Evolutionary conservation across 2,329 filamentous ascomycete genomes (phyloP), one percentile per base, ranked within the genome.

Genomic region (Cladophialophora psammophila): DNA sequence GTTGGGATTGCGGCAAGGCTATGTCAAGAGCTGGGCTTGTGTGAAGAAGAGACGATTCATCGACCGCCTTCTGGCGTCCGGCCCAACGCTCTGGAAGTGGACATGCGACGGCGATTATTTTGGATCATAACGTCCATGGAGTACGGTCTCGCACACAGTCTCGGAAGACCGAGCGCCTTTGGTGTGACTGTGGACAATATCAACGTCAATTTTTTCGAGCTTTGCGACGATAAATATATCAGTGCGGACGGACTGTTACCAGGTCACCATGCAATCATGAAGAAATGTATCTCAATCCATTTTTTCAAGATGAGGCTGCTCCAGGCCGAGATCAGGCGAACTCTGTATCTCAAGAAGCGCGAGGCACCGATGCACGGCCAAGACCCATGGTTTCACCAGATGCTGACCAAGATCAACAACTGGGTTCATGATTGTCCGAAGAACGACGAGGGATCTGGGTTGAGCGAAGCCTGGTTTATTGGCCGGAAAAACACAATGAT

Each of bases 121-220:
- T 98, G 95, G 94, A 91, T 91, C 67, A 88, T 96, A 36, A 87
- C 91, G 10, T 91, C 90, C 2, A 94, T 97, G 88, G 95, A 99
- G 76, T 90, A 91, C 70, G 93, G 93, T 1, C 83, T 99, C 31
- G 90, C 95, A 1, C 91, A 97, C 74, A 91, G 89, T 73, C 90
- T 98, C 78, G 95, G 95, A 7, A 87, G 95, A 13, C 93, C 94
- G 1, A 93, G 89, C 72, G 91, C 90, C 35, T 93, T 97, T 72
- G 92, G 93, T 13, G 93, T 91, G 58, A 88, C 87, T 40, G 87
- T 92, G 70, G 93, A 97, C 71, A 86, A 93, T 71, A 87, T 97
- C 72, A 90, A 97, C 74, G 92, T 98, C 57, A 85, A 87, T 38
- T 97, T 94, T 75, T 97, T 96, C 75, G 87, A 92, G 71, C 85